phyloP scores from a whole-genome alignment of 768 basidiomycete genomes.

The Termitomyces sp. region DNA sequence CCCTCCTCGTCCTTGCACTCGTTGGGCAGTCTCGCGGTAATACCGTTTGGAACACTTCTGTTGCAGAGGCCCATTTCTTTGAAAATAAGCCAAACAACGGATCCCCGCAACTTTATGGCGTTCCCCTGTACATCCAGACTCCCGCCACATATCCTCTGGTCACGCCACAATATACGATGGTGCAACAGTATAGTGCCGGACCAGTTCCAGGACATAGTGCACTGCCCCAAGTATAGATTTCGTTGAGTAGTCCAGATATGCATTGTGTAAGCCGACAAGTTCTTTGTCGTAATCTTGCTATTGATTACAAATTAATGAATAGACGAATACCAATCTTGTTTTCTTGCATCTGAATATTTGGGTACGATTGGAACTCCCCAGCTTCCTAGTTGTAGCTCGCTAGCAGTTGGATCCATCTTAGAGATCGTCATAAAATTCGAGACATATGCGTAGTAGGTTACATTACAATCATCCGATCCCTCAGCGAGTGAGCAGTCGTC shows the following conservation, averaged over 20 bases:
- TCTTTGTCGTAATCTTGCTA: neutral
- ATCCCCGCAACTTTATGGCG: neutral
- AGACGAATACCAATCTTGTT: too few relatives aligned
- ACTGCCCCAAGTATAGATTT: neutral
- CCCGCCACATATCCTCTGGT: neutral
- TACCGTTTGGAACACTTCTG: slow-evolving; percentile 8
- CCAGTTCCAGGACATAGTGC: neutral
- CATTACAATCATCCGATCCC: too few relatives aligned
- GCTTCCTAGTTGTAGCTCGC: too few relatives aligned
- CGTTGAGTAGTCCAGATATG: too few relatives aligned
- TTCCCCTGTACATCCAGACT: neutral
- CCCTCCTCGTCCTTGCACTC: slow-evolving; percentile 6
- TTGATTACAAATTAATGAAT: too few relatives aligned
- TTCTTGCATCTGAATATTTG: too few relatives aligned
- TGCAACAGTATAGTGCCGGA: neutral
- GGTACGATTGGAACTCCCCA: too few relatives aligned
- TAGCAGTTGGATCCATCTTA: too few relatives aligned
- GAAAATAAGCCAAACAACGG: neutral
- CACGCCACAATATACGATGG: neutral
- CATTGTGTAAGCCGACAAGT: neutral
- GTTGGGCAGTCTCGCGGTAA: slow-evolving; percentile 11
- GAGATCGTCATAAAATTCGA: too few relatives aligned
- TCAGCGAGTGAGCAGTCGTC: too few relatives aligned
- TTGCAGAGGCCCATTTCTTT: slow-evolving; percentile 9
- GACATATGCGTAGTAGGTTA: too few relatives aligned